Evolutionary conservation across 2,329 filamentous ascomycete genomes (phyloP).

Genomic region (Clarireedia hainanense): DNA sequence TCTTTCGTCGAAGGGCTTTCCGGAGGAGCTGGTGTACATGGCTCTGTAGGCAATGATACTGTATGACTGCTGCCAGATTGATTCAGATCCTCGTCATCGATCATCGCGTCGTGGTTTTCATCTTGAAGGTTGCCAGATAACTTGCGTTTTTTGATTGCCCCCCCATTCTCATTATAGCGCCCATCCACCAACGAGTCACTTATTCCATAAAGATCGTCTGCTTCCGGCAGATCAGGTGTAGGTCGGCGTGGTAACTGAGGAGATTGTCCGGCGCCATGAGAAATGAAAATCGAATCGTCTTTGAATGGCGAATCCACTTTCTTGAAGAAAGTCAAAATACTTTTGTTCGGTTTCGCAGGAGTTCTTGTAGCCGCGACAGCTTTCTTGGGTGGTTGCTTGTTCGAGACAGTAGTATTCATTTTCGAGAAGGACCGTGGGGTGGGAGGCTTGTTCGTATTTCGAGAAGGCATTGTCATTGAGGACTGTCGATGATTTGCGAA

Average conservation of each 20-base stretch:
- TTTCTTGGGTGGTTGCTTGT: slow-evolving; percentile 18
- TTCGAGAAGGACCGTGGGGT: slow-evolving; percentile 24
- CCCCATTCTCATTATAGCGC: slow-evolving; percentile 35
- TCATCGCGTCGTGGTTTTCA: background rate
- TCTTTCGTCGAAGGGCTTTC: background rate
- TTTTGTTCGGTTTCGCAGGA: slow-evolving; percentile 43
- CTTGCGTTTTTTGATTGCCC: slow-evolving; percentile 37
- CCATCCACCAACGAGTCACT: slow-evolving; percentile 11
- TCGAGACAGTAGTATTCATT: slow-evolving; percentile 16
- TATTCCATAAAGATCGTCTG: slow-evolving; percentile 21
- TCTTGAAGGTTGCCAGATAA: slow-evolving; percentile 15
- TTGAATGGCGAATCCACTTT: slow-evolving; percentile 46
- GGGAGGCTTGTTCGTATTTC: slow-evolving; percentile 24
- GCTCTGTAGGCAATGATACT: background rate
- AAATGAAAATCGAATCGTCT: slow-evolving; percentile 47
- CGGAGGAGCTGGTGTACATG: background rate
- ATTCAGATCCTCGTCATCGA: background rate
- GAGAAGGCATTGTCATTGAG: slow-evolving; percentile 18
- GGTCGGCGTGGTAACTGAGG: background rate
- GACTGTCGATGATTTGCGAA: slow-evolving; percentile 5
- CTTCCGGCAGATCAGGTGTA: slow-evolving; percentile 15
- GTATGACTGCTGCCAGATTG: slow-evolving; percentile 1
- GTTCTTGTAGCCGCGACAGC: slow-evolving; percentile 14
- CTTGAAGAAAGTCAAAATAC: slow-evolving; percentile 69
- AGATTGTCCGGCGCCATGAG: slow-evolving; percentile 25